These are phyloP conservation scores for Apiospora rasikravindrae DNA, from an alignment of 2,329 filamentous ascomycete species.

Conservation along the genomic window DNA sequence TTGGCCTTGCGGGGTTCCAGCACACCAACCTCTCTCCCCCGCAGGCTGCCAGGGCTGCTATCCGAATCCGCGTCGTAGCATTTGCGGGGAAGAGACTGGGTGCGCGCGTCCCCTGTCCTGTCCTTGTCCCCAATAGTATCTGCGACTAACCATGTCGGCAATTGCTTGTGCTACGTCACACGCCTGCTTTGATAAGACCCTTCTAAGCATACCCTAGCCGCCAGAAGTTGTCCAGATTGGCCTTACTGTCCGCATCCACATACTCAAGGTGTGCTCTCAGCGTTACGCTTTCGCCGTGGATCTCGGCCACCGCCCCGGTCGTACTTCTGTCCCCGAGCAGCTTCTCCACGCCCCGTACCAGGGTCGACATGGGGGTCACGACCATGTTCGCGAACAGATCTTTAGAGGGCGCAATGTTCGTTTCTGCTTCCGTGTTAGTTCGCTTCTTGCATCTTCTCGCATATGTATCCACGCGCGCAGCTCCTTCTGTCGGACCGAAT, in stretches of 20 bases:
- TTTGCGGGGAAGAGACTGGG: not conserved
- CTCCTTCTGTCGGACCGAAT: not conserved
- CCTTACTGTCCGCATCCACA: conserved; percentile 53
- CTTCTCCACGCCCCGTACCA: conserved; percentile 48
- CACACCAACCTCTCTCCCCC: not conserved
- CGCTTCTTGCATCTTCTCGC: too few species aligned
- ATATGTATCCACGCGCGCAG: not conserved
- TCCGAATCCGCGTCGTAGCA: conserved; percentile 8
- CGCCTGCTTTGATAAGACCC: conserved; percentile 5
- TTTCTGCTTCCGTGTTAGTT: conserved; percentile 39
- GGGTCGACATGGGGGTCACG: conserved; percentile 56
- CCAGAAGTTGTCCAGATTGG: conserved; percentile 55
- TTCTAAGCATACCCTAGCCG: conserved; percentile 47
- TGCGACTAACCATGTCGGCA: conserved; percentile 5
- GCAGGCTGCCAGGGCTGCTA: not conserved
- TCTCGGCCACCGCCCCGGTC: conserved; percentile 54
- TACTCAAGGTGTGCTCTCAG: conserved; percentile 49
- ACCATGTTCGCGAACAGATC: conserved; percentile 54
- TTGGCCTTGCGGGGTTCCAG: not conserved
- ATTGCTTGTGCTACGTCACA: not conserved
- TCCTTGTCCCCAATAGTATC: not conserved
- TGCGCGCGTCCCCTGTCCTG: not conserved
- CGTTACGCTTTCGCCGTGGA: conserved; percentile 56
- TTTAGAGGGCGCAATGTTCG: conserved; percentile 50
- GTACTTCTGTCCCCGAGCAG: conserved; percentile 46